Conservation (phyloP, 345 rosid genomes). For the Corchorus capsularis region DNA sequence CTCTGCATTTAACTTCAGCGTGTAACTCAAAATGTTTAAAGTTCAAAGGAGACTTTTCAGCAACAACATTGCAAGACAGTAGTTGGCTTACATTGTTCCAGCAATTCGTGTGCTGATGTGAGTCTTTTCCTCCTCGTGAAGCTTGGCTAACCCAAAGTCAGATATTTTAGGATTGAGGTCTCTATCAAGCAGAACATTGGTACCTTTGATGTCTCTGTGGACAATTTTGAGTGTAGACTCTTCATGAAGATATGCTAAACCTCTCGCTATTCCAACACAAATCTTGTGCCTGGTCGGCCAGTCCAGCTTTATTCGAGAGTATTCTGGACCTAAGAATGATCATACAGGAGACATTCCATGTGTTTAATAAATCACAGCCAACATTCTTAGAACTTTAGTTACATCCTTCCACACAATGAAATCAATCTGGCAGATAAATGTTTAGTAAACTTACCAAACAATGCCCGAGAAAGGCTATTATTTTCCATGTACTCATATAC, state of each 20-base stretch:
- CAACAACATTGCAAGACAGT: background rate
- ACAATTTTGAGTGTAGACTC: slow-evolving; percentile 55
- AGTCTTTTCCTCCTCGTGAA: slow-evolving; percentile 44
- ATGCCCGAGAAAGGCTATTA: slow-evolving; percentile 52
- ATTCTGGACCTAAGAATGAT: slow-evolving; percentile 21
- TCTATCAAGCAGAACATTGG: slow-evolving; percentile 54
- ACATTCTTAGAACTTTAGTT: background rate
- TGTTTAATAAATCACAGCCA: too few relatives aligned
- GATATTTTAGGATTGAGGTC: slow-evolving; percentile 63
- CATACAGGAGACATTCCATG: background rate
- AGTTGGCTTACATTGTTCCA: slow-evolving; percentile 56
- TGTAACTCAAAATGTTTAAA: background rate
- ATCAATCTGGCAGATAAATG: background rate
- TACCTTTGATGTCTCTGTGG: slow-evolving; percentile 67
- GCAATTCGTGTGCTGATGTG: slow-evolving; percentile 66
- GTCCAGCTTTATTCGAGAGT: slow-evolving; percentile 32
- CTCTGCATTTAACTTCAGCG: slow-evolving; percentile 29
- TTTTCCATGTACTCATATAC: slow-evolving; percentile 76
- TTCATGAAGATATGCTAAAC: slow-evolving; percentile 60
- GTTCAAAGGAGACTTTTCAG: background rate
- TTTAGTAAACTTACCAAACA: slow-evolving; percentile 52
- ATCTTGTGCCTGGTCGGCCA: slow-evolving; percentile 53
- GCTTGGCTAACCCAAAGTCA: slow-evolving; percentile 68
- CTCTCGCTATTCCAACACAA: slow-evolving; percentile 63
- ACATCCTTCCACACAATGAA: background rate